Evolutionary conservation across 192 early-diverging fungal genomes (phyloP).

Genomic region (Umbelopsis isabellina): DNA sequence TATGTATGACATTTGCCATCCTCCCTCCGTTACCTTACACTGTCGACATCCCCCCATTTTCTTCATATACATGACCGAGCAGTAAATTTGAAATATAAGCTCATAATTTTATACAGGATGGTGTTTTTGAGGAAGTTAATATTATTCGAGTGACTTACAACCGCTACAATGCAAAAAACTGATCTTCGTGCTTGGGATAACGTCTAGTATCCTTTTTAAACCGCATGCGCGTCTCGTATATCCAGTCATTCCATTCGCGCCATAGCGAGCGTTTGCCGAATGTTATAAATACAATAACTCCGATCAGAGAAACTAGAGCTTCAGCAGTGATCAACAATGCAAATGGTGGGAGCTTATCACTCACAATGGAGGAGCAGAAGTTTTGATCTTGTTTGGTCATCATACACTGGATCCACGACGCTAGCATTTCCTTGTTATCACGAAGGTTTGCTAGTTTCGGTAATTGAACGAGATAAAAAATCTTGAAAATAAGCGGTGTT

Average conservation of each 20-base stretch:
- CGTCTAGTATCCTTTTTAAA: conserved; percentile 32
- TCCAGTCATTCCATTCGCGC: conserved; percentile 51
- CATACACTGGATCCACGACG: conserved; percentile 46
- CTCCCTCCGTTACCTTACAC: background rate
- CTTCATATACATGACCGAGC: background rate
- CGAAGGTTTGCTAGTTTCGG: conserved; percentile 28
- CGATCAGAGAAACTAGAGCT: conserved; percentile 44
- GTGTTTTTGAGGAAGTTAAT: background rate
- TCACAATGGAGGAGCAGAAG: conserved; percentile 37
- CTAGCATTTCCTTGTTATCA: conserved; percentile 24
- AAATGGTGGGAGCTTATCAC: conserved; percentile 46
- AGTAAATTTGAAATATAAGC: background rate
- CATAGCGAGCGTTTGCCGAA: conserved; percentile 49
- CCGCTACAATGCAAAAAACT: conserved; percentile 52
- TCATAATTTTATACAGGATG: background rate
- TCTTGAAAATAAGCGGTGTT: conserved; percentile 6
- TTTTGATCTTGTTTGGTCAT: conserved; percentile 36
- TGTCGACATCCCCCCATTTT: background rate
- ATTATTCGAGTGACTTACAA: too few species aligned
- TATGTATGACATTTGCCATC: background rate
- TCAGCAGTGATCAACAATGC: conserved; percentile 52
- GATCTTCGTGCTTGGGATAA: conserved; percentile 47
- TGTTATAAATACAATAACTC: conserved; percentile 39
- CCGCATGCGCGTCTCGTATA: conserved; percentile 38
- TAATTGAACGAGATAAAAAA: conserved; percentile 55